A percentile compares a stretch with the other conserved stretches of the same genome.
Evolutionary conservation across 2,329 filamentous ascomycete genomes (phyloP).

Genomic region (Penicillium sp.): DNA sequence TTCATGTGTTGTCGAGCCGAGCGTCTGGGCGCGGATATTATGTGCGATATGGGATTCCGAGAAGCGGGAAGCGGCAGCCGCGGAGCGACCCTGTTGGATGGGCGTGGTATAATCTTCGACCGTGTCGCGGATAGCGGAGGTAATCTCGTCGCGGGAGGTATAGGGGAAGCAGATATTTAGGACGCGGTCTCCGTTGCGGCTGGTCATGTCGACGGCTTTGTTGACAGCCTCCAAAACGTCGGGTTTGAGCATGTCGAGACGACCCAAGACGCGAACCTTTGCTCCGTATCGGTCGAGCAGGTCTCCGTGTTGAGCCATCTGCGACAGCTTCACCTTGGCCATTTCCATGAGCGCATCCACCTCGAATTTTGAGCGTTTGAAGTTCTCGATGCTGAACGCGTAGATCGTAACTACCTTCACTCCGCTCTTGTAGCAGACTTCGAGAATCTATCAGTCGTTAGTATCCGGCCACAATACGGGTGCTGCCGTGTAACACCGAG

Average conservation of each 20-base stretch:
- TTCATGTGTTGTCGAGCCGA: slow-evolving; percentile 31
- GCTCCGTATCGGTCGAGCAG: slow-evolving; percentile 91
- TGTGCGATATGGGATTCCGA: slow-evolving; percentile 84
- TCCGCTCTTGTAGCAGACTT: slow-evolving; percentile 96
- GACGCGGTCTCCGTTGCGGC: slow-evolving; percentile 73
- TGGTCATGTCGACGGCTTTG: slow-evolving; percentile 79
- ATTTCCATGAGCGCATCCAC: slow-evolving; percentile 97
- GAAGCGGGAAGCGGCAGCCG: slow-evolving; percentile 54
- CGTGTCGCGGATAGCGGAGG: slow-evolving; percentile 79
- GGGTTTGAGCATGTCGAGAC: slow-evolving; percentile 75
- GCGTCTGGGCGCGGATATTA: slow-evolving; percentile 70
- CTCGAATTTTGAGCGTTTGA: slow-evolving; percentile 93
- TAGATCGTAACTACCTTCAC: slow-evolving; percentile 97
- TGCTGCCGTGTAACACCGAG: not conserved
- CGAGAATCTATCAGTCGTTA: slow-evolving; percentile 65
- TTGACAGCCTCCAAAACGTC: slow-evolving; percentile 90
- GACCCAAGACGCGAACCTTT: slow-evolving; percentile 78
- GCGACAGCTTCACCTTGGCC: slow-evolving; percentile 89
- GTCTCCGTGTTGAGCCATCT: slow-evolving; percentile 89
- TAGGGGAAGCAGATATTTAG: slow-evolving; percentile 98
- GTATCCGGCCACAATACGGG: not conserved
- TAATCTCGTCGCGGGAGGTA: slow-evolving; percentile 93
- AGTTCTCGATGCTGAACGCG: slow-evolving; percentile 98
- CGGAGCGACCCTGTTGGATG: slow-evolving; percentile 46
- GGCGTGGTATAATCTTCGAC: slow-evolving; percentile 82